A percentile compares a stretch with the other conserved stretches of the same genome.
phyloP scores from a whole-genome alignment of 139 green algal species.

The Closterium sp. region DNA sequence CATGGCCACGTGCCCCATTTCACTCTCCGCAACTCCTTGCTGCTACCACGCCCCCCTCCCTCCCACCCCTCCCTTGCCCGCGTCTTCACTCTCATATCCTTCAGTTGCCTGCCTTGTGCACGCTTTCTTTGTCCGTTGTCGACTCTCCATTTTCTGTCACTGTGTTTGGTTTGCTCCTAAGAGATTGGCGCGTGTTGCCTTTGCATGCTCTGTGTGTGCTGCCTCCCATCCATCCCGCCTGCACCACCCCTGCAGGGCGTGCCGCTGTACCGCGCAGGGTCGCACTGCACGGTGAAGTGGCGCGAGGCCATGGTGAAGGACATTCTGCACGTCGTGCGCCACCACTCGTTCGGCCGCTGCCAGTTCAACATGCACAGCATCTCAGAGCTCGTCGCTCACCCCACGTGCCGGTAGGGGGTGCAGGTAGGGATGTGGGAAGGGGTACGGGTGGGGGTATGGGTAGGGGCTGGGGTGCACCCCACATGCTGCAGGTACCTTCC shows the following conservation, averaged over 20 bases:
- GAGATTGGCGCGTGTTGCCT: no score
- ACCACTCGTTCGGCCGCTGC: conserved; percentile 26
- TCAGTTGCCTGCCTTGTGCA: no score
- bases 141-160: no score
- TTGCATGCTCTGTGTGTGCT: no score
- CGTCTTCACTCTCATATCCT: no score
- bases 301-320: conserved; percentile 4
- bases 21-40: no score
- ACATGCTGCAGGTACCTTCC: neutral
- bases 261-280: neutral
- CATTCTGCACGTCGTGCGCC: conserved; percentile 2
- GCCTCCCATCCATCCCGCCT: neutral
- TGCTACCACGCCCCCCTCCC: no score
- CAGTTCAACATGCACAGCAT: conserved; percentile 31
- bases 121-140: no score
- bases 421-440: neutral
- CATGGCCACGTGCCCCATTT: no score
- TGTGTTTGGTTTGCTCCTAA: no score
- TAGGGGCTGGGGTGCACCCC: no score
- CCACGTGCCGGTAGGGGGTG: neutral
- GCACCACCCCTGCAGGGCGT: neutral
- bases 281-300: conserved; percentile 21
- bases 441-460: neutral
- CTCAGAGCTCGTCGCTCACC: neutral
- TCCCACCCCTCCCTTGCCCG: no score